phyloP scores from a whole-genome alignment of 2,329 filamentous ascomycete species.

The Arthrobotrys sphaeroides region DNA sequence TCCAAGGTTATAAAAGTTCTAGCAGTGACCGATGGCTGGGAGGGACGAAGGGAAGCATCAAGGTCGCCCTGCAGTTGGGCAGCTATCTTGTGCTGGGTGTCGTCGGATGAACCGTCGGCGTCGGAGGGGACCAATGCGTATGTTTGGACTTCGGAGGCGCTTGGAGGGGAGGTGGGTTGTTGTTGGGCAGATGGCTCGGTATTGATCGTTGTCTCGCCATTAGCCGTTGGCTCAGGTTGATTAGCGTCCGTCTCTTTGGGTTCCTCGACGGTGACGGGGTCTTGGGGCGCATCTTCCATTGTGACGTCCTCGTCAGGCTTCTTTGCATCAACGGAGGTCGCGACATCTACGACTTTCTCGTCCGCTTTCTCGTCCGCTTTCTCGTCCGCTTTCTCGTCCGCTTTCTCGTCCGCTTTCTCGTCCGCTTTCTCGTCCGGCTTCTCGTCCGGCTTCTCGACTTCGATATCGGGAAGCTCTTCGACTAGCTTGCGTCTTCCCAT shows the following conservation, averaged over 20 bases:
- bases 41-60: slow-evolving; percentile 33
- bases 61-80: slow-evolving; percentile 45
- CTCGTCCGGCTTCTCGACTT: slow-evolving; percentile 5
- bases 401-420: neutral
- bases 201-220: neutral
- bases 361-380: slow-evolving; percentile 57
- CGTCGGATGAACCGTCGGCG: slow-evolving; percentile 28
- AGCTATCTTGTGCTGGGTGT: slow-evolving; percentile 42
- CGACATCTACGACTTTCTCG: slow-evolving; percentile 30
- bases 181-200: slow-evolving; percentile 4
- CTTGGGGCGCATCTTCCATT: slow-evolving; percentile 29
- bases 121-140: slow-evolving; percentile 52
- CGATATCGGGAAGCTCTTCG: slow-evolving; percentile 54
- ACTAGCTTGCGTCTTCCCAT: slow-evolving; percentile 68
- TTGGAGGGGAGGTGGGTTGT: neutral
- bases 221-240: neutral
- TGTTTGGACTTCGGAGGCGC: slow-evolving; percentile 50
- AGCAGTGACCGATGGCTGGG: slow-evolving; percentile 12
- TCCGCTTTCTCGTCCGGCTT: neutral
- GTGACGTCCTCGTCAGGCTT: slow-evolving; percentile 36
- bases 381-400: neutral
- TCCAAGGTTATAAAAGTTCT: slow-evolving; percentile 65
- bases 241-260: neutral
- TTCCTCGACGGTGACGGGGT: neutral
- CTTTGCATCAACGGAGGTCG: slow-evolving; percentile 9